phyloP scores from a whole-genome alignment of 345 rosid genomes.

The Dipteronia sinensis region DNA sequence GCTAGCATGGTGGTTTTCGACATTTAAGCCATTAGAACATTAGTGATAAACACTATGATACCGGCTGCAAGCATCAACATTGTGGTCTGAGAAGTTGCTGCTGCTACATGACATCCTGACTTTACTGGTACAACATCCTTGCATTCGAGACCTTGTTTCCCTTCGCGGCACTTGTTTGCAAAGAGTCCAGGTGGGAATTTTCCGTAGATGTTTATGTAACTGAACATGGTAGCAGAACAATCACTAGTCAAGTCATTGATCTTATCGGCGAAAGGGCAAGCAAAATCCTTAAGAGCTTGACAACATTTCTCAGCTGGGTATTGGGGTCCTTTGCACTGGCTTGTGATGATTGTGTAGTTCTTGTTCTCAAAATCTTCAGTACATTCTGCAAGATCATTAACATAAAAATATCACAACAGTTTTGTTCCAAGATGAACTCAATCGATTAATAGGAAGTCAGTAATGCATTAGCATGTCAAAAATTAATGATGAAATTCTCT shows the following conservation, averaged over 20 bases:
- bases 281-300: constrained; percentile 55
- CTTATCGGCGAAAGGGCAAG: constrained; percentile 55
- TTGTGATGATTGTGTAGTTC: constrained; percentile 69
- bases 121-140: neutral
- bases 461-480: too few species aligned
- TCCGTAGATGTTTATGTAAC: constrained; percentile 78
- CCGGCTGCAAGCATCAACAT: constrained; percentile 29
- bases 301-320: constrained; percentile 60
- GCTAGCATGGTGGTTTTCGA: neutral
- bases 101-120: neutral
- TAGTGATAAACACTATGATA: constrained; percentile 23
- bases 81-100: constrained; percentile 8
- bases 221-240: constrained; percentile 79
- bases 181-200: constrained; percentile 86
- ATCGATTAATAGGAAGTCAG: neutral
- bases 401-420: neutral
- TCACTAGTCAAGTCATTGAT: constrained; percentile 53
- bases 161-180: constrained; percentile 62
- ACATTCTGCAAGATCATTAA: constrained; percentile 44
- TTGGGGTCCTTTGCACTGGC: constrained; percentile 74
- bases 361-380: constrained; percentile 51
- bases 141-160: constrained; percentile 63
- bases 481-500: too few species aligned
- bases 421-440: neutral
- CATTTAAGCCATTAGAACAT: constrained; percentile 17